Conservation (phyloP, 139 green algal genomes). For the Tetratostichococcus sp. region DNA sequence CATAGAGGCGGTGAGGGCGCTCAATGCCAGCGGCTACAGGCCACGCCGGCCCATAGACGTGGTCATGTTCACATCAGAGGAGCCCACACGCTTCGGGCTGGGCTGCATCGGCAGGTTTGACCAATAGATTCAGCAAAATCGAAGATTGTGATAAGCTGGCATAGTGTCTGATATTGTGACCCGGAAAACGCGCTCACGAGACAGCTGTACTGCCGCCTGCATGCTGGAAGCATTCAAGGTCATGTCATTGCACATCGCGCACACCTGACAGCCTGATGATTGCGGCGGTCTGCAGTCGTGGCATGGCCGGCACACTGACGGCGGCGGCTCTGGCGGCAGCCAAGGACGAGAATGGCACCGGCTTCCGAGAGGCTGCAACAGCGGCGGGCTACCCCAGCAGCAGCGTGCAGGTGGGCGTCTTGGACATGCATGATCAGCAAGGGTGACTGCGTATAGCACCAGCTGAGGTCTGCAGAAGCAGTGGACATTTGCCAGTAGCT, state of each 20-base stretch:
- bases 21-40: conserved; percentile 72
- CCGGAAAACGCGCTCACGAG: too few species aligned
- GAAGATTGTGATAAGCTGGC: too few species aligned
- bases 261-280: too few species aligned
- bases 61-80: conserved; percentile 96
- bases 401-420: conserved; percentile 8
- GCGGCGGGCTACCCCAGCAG: conserved; percentile 36
- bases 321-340: conserved; percentile 41
- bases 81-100: conserved; percentile 91
- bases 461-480: too few species aligned
- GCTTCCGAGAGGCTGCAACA: conserved; percentile 72
- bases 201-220: too few species aligned
- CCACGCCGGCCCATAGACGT: conserved; percentile 74
- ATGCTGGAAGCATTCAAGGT: too few species aligned
- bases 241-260: too few species aligned
- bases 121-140: too few species aligned
- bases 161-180: neutral
- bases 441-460: too few species aligned
- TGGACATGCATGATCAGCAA: too few species aligned
- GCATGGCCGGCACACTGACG: conserved; percentile 62
- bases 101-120: conserved; percentile 74
- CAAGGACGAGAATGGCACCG: conserved; percentile 71
- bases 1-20: conserved; percentile 76
- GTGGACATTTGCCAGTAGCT: too few species aligned
- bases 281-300: conserved; percentile 63